Evolutionary conservation across 106 monocot genomes (phyloP).

Genomic region (Platanthera guangdongensis): DNA sequence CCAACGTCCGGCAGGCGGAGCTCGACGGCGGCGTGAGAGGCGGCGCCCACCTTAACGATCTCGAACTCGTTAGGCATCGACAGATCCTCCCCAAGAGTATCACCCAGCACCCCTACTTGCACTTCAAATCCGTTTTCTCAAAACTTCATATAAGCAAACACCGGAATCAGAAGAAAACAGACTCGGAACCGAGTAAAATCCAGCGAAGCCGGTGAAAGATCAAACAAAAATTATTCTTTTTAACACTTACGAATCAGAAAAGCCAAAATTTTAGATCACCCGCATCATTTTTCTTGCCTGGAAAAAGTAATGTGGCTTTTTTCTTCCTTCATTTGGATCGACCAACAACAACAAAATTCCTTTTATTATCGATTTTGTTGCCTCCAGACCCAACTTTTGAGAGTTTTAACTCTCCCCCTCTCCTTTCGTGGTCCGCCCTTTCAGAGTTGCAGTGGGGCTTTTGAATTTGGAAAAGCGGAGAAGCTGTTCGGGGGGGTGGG

Average conservation of each 20-base stretch:
- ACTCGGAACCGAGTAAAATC: not conserved
- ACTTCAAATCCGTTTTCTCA: constrained; percentile 5
- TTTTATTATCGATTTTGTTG: too few relatives aligned
- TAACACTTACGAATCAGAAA: not conserved
- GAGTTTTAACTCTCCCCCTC: too few relatives aligned
- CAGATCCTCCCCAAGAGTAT: constrained; percentile 17
- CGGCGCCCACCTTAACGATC: constrained; percentile 15
- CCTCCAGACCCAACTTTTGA: too few relatives aligned
- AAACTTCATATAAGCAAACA: not conserved
- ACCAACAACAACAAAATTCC: too few relatives aligned
- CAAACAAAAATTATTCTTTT: not conserved
- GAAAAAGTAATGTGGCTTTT: too few relatives aligned
- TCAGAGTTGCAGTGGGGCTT: too few relatives aligned
- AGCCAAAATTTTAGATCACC: too few relatives aligned
- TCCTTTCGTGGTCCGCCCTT: too few relatives aligned
- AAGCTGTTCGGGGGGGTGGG: too few relatives aligned
- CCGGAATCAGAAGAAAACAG: not conserved
- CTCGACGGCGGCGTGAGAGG: constrained; percentile 14
- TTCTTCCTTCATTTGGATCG: too few relatives aligned
- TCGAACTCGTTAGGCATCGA: constrained; percentile 23
- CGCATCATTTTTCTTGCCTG: too few relatives aligned
- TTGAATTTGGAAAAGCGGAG: too few relatives aligned
- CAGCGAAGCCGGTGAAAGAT: not conserved
- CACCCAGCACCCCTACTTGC: constrained; percentile 14
- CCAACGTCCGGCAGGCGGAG: constrained; percentile 32